Base-by-base conservation (phyloP, 140 eudicot genomes). In the Senecio squalidus region DNA sequence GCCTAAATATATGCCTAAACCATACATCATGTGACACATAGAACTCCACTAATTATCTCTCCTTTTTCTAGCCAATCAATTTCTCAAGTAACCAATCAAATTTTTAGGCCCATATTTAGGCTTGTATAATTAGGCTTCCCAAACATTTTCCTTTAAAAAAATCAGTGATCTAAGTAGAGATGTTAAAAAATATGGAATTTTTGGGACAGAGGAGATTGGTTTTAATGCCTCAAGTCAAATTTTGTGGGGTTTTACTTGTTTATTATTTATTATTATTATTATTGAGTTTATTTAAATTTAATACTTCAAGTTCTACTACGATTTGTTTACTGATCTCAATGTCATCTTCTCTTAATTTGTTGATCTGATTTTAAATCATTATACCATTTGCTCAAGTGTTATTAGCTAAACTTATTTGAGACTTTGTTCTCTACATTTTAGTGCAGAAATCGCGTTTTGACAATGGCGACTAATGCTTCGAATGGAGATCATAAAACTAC, bases 401-500 rank as follows among this genome's bases (percentile, higher is more conserved):
- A 6, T 28, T 55, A 16, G 18, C 22, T 45, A 25, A 54, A 9
- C 43, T 45, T 63, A 14, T 17, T 24, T 55, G 20, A 2, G 30
- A 49, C 21, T 33, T 55, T 43, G 43, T 58, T 29, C 24, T 29
- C 41, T 60, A 26, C 41, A 23, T 45, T 18, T 45, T 18, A 9
- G 31, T 33, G 64, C 53, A 48, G 62, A 58, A 29, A 48, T 56
- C 71, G 48, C 72, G 43, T 67, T 67, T 64, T 55, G 61, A 63
- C 62, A 72, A 89, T 89, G 97, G 95, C 93, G 1, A 78, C 46
- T 17, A 71, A 67, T 48, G 60, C 52, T 48, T 68, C 84, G 9
- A 78, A 82, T 30, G 95, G 86, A 21, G 84, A 80, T 28, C 74
- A 77, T 36, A 73, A 81, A 40, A 25, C 78, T 8, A 75, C 84